Evolutionary conservation across 768 basidiomycete genomes (phyloP).

Genomic region (Trametes maxima): DNA sequence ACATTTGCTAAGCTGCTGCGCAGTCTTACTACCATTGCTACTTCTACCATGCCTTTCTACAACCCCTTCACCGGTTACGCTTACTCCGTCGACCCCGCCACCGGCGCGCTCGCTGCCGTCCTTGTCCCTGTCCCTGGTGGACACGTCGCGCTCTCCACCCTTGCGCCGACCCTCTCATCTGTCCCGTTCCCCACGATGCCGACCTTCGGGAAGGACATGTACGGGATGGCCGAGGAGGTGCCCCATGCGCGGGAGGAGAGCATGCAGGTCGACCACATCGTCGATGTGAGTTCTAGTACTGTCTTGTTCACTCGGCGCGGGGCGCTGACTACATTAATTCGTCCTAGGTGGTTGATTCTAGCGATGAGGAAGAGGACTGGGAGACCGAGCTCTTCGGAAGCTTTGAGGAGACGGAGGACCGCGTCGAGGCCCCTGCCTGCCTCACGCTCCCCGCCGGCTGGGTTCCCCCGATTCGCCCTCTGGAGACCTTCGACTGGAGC

Average conservation of each 20-base stretch:
- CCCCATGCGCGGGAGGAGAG: conserved; percentile 2
- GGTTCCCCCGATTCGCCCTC: no score
- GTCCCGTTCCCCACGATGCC: background rate
- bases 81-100: conserved; percentile 12
- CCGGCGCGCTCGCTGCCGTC: conserved; percentile 3
- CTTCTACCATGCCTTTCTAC: background rate
- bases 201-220: conserved; percentile 10
- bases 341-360: no score
- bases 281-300: background rate
- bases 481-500: no score
- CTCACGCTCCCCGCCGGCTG: no score
- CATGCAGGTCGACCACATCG: conserved; percentile 4
- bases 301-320: no score
- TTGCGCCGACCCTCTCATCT: background rate
- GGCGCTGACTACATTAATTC: no score
- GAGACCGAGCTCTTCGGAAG: no score
- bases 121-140: conserved; percentile 12
- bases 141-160: background rate
- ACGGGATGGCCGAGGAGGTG: conserved; percentile 10
- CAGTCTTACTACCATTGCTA: background rate
- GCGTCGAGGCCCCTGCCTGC: no score
- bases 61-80: conserved; percentile 2
- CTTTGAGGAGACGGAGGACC: no score
- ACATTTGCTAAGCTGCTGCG: conserved; percentile 3
- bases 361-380: no score